Evolutionary conservation across 352 stramenopile species (phyloP).

Genomic region (Pythium aquatile): DNA sequence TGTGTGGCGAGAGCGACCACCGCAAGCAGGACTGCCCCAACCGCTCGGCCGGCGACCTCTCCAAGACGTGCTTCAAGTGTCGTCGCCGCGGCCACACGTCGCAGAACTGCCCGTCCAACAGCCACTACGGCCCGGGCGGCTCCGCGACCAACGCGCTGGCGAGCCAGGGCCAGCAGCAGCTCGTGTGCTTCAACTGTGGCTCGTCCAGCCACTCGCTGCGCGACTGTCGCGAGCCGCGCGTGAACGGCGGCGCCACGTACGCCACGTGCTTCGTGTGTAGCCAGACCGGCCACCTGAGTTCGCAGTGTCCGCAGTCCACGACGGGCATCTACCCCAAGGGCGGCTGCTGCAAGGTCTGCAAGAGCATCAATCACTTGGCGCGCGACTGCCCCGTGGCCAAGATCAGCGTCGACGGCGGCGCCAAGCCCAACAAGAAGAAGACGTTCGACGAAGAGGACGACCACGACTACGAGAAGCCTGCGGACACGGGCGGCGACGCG

Average conservation of each 20-base stretch:
- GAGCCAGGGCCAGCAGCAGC: constrained; percentile 21
- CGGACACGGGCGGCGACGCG: constrained; percentile 41
- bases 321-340: constrained; percentile 89
- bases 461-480: constrained; percentile 22
- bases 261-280: constrained; percentile 89
- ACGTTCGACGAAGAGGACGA: constrained; percentile 71
- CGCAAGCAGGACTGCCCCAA: constrained; percentile 83
- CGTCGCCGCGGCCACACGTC: constrained; percentile 78
- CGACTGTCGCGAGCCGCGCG: constrained; percentile 63
- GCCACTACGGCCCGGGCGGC: constrained; percentile 13
- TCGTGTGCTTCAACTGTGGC: constrained; percentile 90
- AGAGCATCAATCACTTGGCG: constrained; percentile 80
- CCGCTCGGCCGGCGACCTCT: constrained; percentile 55
- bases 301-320: constrained; percentile 82
- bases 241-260: constrained; percentile 64
- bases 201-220: constrained; percentile 61
- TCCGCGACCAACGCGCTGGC: constrained; percentile 17
- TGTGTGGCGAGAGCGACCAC: constrained; percentile 68
- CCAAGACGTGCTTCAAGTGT: constrained; percentile 85
- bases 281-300: constrained; percentile 83
- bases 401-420: constrained; percentile 62
- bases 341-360: constrained; percentile 88
- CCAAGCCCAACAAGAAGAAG: constrained; percentile 76
- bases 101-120: constrained; percentile 63
- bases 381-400: constrained; percentile 76